Base-by-base conservation (phyloP, 1,284 basidiomycete genomes). In the Fomitiporia mediterranea region DNA sequence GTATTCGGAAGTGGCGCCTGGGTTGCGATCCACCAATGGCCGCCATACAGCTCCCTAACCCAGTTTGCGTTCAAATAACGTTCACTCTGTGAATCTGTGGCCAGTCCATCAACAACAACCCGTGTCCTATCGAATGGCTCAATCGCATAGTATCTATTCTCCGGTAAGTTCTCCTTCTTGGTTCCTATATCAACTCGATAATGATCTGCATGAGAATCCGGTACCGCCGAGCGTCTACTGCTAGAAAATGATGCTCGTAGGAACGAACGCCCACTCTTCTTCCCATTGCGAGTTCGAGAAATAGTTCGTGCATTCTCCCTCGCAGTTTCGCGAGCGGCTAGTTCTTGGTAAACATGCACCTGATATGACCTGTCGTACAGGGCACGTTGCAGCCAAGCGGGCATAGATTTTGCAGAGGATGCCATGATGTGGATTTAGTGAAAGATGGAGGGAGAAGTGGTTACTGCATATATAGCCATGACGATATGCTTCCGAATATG, bases 41-140 rank as follows among this genome's bases (percentile, higher is more conserved):
- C 78, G 1, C 91, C 87, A 52, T 74, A 78, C 27, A 76, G 70
- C 66, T 94, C 91, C 39, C 78, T 73, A 15, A 92, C 83, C 86
- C 89, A 92, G 64, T 80, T 89, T n/a, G 86, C 91, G 63, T 94
- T 93, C 28, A 94, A 66, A 67, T 94, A 94, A 53, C 79, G 70
- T 9, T 72, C 77, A 7, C 66, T 63, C n/a, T n/a, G n/a, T n/a
- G n/a, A n/a, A 49, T 58, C 62, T 34, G 59, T 60, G 43, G 58
- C 69, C 38, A 58, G 63, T 23, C 67, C 57, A 17, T 67, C 69
- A 9, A 84, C 75, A 9, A 79, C 65, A 23, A 90, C 82, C 7
- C 87, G 78, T 1, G 87, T 92, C 52, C 86, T 78, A 69, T 94
- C 88, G 67, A 91, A 94, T 0, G 91, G 87, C 50, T 80, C 72